Evolutionary conservation across 1,284 basidiomycete genomes (phyloP), one percentile per base, ranked within the genome.

Genomic region (Tausonia pullulans): DNA sequence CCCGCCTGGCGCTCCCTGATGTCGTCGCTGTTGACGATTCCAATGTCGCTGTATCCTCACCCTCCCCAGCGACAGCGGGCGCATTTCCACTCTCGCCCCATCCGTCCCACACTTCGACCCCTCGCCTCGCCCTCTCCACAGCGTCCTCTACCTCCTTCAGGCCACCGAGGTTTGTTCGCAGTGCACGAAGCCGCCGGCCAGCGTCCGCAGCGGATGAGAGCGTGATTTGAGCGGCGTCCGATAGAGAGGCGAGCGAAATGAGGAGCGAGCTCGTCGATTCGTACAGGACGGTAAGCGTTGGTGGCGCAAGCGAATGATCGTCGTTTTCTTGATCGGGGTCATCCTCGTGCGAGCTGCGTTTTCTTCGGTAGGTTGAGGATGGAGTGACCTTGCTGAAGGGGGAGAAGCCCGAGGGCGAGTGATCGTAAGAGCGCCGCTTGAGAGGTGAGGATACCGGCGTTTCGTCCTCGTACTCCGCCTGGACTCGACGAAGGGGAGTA

Each of bases 121-220:
- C 56, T 16, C 43, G 45, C 39, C 56, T 58, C 11, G 62, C 46
- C 39, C 40, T 58, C 43, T 63, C 62, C 39, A 57, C 5, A 1
- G 43, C 55, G 3, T 57, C 62, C 48, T 63, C 62, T 39, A 58
- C 62, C 5, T 27, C 48, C 14, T 63, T 63, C 43, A 44, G 9
- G 11, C 46, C 55, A 7, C 54, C 62, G 41, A 63, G 55, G 5
- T 44, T 57, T 40, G 55, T 43, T 16, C 62, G 50, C n/a, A 63
- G 40, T 14, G 62, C 55, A 11, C 62, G 45, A n/a, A 63, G 49
- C 8, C 62, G 43, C n/a, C 62, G 46, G 13, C 62, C 62, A n/a
- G 53, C 53, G 14, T 63, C 62, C 4, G 62, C 57, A 8, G 62
- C 53, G 41, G 48, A 50, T n/a, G 62, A 63, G 56, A 63, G 62